Percentiles rank a stretch among this genome's conserved stretches.
Conservation (phyloP, 805 yeast genomes). For the Monosporozyma solicola region DNA sequence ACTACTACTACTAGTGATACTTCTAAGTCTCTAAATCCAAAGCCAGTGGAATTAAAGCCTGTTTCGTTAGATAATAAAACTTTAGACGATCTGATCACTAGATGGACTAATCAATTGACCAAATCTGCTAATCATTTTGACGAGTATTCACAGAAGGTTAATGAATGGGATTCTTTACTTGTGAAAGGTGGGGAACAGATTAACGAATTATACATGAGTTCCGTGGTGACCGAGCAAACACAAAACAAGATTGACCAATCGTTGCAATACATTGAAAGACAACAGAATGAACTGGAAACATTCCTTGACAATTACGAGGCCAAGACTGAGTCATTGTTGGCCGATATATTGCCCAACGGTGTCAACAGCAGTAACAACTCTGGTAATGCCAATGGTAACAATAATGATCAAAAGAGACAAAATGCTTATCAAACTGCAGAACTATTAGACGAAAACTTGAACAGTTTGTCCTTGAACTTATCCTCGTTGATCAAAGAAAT, state of each 20-base stretch:
- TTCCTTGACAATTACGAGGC: conserved; percentile 72
- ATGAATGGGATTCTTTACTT: conserved; percentile 77
- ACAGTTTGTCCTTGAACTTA: conserved; percentile 65
- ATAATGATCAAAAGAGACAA: conserved; percentile 75
- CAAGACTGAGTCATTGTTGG: conserved; percentile 30
- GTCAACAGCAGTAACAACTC: conserved; percentile 15
- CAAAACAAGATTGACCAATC: conserved; percentile 84
- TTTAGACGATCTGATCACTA: conserved; percentile 81
- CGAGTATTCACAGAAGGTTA: conserved; percentile 61
- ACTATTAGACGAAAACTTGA: conserved; percentile 70
- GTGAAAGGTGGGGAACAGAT: conserved; percentile 83
- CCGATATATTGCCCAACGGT: conserved; percentile 29
- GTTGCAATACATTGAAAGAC: conserved; percentile 74
- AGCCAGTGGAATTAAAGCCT: conserved; percentile 55
- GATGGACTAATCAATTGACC: conserved; percentile 85
- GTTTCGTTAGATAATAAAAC: conserved; percentile 83
- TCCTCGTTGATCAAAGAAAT: conserved; percentile 70
- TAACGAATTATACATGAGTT: conserved; percentile 64
- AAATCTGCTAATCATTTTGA: conserved; percentile 67
- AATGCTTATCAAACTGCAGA: conserved; percentile 86
- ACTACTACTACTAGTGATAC: background rate
- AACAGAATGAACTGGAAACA: conserved; percentile 83
- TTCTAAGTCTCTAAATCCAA: conserved; percentile 24
- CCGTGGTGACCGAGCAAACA: conserved; percentile 73
- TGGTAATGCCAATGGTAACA: conserved; percentile 18